phyloP scores from a whole-genome alignment of 2,329 filamentous ascomycete species.

The Epichloe glyceriae region DNA sequence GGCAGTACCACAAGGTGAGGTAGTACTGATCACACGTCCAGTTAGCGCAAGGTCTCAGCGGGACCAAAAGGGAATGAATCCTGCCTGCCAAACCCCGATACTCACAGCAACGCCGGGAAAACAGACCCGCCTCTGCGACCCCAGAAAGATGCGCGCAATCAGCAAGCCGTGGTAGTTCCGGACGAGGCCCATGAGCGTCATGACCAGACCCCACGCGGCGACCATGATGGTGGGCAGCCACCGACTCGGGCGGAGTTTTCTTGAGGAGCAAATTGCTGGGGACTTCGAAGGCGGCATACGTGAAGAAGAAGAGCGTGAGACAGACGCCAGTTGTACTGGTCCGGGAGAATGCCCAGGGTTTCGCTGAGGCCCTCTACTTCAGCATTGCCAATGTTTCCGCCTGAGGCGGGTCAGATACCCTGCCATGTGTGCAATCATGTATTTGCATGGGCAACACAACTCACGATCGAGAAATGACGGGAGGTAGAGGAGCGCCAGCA shows the following conservation, averaged over 20 bases:
- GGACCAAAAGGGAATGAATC: neutral
- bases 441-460: conserved; percentile 8
- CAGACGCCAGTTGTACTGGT: conserved; percentile 60
- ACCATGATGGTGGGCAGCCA: conserved; percentile 71
- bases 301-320: conserved; percentile 62
- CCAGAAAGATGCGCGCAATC: conserved; percentile 42
- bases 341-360: conserved; percentile 41
- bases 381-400: conserved; percentile 53
- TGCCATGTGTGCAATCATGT: too few species aligned
- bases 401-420: conserved; percentile 10
- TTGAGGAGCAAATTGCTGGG: conserved; percentile 71
- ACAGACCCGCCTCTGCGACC: conserved; percentile 53
- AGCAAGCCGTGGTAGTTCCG: conserved; percentile 34
- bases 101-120: conserved; percentile 47
- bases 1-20: conserved; percentile 45
- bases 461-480: conserved; percentile 54
- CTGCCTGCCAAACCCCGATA: neutral
- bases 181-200: conserved; percentile 42
- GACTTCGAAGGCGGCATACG: conserved; percentile 63
- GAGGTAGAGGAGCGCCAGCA: conserved; percentile 55
- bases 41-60: neutral
- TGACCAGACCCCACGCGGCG: conserved; percentile 35
- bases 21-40: conserved; percentile 27
- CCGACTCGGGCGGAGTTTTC: conserved; percentile 53
- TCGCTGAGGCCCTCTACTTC: conserved; percentile 48